phyloP scores from a whole-genome alignment of 129 eudicot species.

The Lactuca sativa region DNA sequence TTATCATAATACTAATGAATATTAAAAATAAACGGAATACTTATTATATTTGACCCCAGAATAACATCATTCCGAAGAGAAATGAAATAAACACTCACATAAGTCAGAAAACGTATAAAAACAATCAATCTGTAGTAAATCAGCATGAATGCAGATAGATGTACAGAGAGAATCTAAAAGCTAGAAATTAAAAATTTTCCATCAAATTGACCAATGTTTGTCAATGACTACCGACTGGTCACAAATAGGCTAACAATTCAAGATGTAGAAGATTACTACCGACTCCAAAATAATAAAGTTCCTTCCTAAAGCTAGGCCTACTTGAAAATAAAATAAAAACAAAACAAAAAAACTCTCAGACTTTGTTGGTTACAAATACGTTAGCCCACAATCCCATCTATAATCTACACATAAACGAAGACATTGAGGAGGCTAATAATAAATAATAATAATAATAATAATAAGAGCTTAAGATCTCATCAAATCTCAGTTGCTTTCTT shows the following conservation, averaged over 20 bases:
- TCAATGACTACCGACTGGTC: conserved; percentile 10
- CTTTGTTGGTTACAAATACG: conserved; percentile 30
- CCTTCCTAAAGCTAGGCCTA: conserved; percentile 10
- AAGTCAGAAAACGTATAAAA: no score
- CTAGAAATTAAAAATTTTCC: not conserved
- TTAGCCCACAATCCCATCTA: conserved; percentile 37
- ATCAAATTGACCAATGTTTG: conserved; percentile 9
- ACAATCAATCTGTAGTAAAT: not conserved
- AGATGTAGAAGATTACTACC: not conserved
- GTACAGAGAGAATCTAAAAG: not conserved
- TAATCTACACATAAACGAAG: conserved; percentile 28
- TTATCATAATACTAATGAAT: no score
- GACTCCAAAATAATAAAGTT: conserved; percentile 2
- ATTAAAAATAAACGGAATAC: no score
- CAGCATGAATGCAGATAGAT: not conserved
- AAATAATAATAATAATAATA: not conserved
- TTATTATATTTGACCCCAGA: no score
- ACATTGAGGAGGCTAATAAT: conserved; percentile 1
- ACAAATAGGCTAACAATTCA: conserved; percentile 2
- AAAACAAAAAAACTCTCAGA: not conserved
- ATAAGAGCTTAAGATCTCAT: not conserved
- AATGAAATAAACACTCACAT: no score
- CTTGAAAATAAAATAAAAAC: not conserved
- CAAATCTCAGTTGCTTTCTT: conserved; percentile 9
- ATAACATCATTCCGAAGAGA: no score